Percentiles rank a stretch among this genome's conserved stretches.
phyloP scores from a whole-genome alignment of 805 yeast genomes.

The Debaryomyces castellii region DNA sequence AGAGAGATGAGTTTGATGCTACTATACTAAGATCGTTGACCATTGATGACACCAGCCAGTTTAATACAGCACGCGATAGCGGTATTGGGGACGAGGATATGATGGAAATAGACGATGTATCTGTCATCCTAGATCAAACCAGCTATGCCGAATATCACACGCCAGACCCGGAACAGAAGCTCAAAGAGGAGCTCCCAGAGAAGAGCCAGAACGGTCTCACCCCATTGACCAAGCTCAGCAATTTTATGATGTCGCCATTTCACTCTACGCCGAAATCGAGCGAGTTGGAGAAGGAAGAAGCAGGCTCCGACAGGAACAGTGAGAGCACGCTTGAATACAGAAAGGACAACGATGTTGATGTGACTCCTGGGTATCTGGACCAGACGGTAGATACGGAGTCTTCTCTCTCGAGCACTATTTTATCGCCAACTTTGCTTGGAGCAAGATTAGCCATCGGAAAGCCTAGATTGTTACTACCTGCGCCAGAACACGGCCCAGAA shows the following conservation, averaged over 20 bases:
- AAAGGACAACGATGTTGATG: conserved; percentile 2
- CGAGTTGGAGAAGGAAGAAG: conserved; percentile 3
- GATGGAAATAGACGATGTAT: conserved; percentile 21
- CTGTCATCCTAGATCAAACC: conserved; percentile 3
- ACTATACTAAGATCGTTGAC: conserved; percentile 23
- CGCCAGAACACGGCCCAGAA: conserved; percentile 11
- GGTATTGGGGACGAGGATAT: conserved; percentile 6
- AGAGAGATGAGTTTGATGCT: conserved; percentile 19
- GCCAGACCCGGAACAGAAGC: conserved; percentile 3
- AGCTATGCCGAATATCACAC: conserved; percentile 1
- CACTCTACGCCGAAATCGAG: conserved; percentile 7
- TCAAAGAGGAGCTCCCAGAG: background rate
- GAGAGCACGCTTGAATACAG: conserved; percentile 5
- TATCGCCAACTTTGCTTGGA: conserved; percentile 42
- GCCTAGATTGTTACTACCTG: conserved; percentile 30
- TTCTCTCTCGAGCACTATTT: conserved; percentile 10
- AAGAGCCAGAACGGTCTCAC: background rate
- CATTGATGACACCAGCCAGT: conserved; percentile 16
- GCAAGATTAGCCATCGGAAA: conserved; percentile 37
- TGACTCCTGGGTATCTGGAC: conserved; percentile 6
- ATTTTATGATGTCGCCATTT: conserved; percentile 3
- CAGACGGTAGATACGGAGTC: background rate
- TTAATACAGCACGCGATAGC: background rate
- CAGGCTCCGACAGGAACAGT: conserved; percentile 3
- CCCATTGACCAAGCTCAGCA: conserved; percentile 2